Base-by-base conservation (phyloP, 345 rosid species). In the Gossypium mustelinum region DNA sequence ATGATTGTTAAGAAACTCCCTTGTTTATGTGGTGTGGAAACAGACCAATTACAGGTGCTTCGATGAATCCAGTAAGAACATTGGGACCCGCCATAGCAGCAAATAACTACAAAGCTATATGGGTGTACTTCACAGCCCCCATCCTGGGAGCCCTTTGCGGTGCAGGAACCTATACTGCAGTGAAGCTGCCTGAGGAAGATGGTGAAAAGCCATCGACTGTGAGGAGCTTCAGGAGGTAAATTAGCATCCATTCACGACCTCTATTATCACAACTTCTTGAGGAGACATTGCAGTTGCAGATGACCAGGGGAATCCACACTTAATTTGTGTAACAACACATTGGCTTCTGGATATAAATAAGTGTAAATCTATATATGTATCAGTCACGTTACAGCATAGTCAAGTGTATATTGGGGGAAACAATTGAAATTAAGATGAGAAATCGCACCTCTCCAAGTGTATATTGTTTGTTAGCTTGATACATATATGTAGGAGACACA, bases 21-120 rank as follows among this genome's bases (percentile, higher is more conserved):
- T 51, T 9, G 41, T 20, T 43, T 34, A 54, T 74, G 16, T 71
- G 34, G 14, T 20, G n/a, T 44, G 56, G 18, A 72, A n/a, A 75
- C 91, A 92, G 94, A 73, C 86, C 89, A 6, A 68, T 88, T 67
- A 90, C 97, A 10, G 92, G 94, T 13, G 98, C 88, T 54, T 90
- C 94, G 1, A 90, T 94, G 97, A 94, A 94, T 79, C 98, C 97
- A 2, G 97, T 83, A 39, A 86, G 97, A 83, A 94, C 97, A 63
- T 55, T 89, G 52, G 97, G 97, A 13, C 98, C 98, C 48, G 98
- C 97, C 5, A 75, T 92, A 64, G 97, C 94, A 45, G 92, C 88
- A 76, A 93, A 89, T 79, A 94, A 90, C 81, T 94, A 80, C 82
- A 86, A 76, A 81, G 97, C 85, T 55, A 92, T 92, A 75, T 92